Evolutionary conservation across 106 monocot species (phyloP), one percentile per base, ranked within the genome.

Genomic region (Dendrobium catenatum): DNA sequence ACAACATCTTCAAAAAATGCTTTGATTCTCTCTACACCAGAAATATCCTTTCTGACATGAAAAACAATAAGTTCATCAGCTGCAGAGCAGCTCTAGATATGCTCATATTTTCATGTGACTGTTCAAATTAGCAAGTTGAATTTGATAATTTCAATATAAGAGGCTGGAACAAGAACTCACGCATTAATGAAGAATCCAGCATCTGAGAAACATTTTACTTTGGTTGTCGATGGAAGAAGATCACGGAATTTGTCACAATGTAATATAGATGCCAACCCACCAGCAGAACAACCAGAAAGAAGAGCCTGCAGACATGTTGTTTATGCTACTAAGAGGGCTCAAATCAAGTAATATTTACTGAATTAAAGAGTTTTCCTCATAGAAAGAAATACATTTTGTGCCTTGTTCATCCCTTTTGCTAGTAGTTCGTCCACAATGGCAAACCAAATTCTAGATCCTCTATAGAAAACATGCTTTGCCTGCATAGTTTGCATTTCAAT

Each of bases 261-360:
- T 44, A 99, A 80, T 84, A 99, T 95, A 22, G 95, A 86, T 29
- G 99, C 81, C 81, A 99, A 82, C 2, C 93, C 99, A 83, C 99
- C 99, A 85, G 99, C 99, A 15, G 99, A 99, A 86, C 99, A 99
- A 0, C 99, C 99, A 64, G 99, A 95, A 41, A 99, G 85, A 49
- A 99, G 84, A 85, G 93, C 99, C 99, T 99, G 88, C 29, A 75
- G 20, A 40, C 55, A 81, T 68, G 47, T 64, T 61, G 49, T 8
- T 72, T 46, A 5, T 79, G 13, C 49, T 51, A 46, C 13, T 9
- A 46, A 78, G 11, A 56, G 9, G 20, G 61, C 8, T 64, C 26
- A 77, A 29, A 51, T 77, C 19, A 77, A 55, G 51, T 9, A 20
- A 7, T 51, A 49, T 48, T 27, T 26, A 26, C 9, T 27, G 5